A percentile compares a stretch with the other conserved stretches of the same genome.
Conservation (phyloP, 805 yeast species). For the Cyberlindnera nakhonratchasimensis region DNA sequence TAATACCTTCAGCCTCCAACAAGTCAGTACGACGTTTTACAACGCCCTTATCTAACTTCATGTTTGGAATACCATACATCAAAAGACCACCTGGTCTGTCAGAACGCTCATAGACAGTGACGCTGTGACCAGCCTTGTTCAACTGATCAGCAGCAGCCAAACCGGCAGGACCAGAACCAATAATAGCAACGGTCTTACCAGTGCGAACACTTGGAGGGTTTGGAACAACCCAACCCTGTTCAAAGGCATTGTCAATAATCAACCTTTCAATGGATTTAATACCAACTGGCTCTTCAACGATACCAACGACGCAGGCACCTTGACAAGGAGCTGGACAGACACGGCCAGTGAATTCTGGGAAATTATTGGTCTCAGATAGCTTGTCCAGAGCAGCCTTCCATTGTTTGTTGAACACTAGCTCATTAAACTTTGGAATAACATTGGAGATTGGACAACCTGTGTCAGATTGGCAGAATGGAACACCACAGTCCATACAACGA, state of each 20-base stretch:
- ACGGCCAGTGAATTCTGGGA: conserved; percentile 98
- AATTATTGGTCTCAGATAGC: conserved; percentile 91
- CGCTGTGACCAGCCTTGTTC: conserved; percentile 91
- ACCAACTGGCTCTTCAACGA: conserved; percentile 93
- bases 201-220: conserved; percentile 75
- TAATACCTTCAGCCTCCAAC: conserved; percentile 85
- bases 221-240: conserved; percentile 94
- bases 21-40: conserved; percentile 92
- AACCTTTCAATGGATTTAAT: conserved; percentile 95
- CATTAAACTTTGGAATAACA: conserved; percentile 97
- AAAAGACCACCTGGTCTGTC: conserved; percentile 96
- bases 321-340: conserved; percentile 99
- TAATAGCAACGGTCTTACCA: conserved; percentile 77
- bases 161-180: conserved; percentile 98
- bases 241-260: conserved; percentile 93
- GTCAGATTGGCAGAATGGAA: conserved; percentile 97
- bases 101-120: conserved; percentile 88
- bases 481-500: conserved; percentile 99
- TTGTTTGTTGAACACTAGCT: conserved; percentile 87
- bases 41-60: conserved; percentile 91
- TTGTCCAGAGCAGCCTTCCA: conserved; percentile 94
- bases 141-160: conserved; percentile 95
- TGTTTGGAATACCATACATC: conserved; percentile 99
- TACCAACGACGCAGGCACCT: conserved; percentile 93
- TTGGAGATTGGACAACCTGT: conserved; percentile 98